A percentile compares a stretch with the other conserved stretches of the same genome.
phyloP scores from a whole-genome alignment of 202 grass and related monocot genomes.

The Schoenoplectus tabernaemontani region DNA sequence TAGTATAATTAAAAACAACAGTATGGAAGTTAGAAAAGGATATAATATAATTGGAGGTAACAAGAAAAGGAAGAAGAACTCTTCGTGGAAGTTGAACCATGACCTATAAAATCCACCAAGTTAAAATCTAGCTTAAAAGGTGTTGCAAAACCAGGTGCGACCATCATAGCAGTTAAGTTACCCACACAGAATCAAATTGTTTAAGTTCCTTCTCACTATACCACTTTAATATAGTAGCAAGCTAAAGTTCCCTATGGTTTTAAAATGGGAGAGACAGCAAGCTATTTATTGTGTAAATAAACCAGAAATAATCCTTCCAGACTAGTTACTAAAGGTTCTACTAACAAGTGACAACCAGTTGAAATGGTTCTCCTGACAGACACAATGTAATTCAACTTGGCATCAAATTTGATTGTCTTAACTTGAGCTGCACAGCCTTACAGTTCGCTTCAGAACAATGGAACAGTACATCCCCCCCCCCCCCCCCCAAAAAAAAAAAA shows the following conservation, averaged over 20 bases:
- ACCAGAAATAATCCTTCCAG: slow-evolving; percentile 8
- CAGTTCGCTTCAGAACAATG: no score
- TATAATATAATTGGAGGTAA: slow-evolving; percentile 99
- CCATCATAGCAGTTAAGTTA: no score
- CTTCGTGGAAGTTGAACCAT: slow-evolving; percentile 99
- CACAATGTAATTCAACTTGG: neutral
- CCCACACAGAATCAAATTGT: no score
- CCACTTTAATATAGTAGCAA: neutral
- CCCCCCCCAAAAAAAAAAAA: no score
- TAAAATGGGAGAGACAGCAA: neutral
- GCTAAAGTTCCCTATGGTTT: neutral
- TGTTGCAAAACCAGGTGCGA: slow-evolving; percentile 4
- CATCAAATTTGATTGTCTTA: neutral
- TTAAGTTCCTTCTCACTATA: neutral
- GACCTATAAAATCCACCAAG: slow-evolving; percentile 40
- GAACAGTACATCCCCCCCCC: neutral
- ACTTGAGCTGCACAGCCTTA: neutral
- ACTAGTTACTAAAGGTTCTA: neutral
- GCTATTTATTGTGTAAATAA: neutral
- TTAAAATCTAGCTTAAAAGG: slow-evolving; percentile 14
- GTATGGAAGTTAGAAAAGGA: slow-evolving; percentile 46
- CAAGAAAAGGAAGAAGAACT: slow-evolving; percentile 99
- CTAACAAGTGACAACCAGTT: neutral
- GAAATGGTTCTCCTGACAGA: no score
- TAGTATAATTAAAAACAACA: slow-evolving; percentile 11